Conservation (phyloP, 129 eudicot genomes). For the Artemisia annua region DNA sequence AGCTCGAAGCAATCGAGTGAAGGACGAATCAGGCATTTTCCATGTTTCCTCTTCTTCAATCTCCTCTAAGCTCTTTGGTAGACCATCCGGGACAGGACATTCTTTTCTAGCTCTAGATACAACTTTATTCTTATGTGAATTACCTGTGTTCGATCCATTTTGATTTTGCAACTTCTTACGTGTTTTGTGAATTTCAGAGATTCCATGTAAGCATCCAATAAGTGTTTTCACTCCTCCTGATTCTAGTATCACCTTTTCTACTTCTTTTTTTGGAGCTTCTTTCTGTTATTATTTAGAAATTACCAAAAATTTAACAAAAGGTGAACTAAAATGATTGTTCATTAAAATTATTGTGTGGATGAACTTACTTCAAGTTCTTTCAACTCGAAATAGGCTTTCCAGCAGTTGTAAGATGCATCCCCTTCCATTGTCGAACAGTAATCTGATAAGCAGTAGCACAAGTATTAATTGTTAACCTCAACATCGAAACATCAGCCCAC, state of each 20-base stretch:
- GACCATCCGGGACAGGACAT: conserved; percentile 26
- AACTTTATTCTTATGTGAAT: neutral
- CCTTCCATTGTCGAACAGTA: conserved; percentile 30
- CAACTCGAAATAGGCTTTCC: conserved; percentile 30
- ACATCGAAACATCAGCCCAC: neutral
- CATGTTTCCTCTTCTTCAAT: conserved; percentile 30
- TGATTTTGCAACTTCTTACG: neutral
- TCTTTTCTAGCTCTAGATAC: conserved; percentile 19
- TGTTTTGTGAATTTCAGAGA: conserved; percentile 18
- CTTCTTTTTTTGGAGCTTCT: conserved; percentile 25
- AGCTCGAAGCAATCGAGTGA: conserved; percentile 27
- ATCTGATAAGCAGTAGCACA: conserved; percentile 19
- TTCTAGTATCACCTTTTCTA: conserved; percentile 32
- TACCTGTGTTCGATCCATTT: conserved; percentile 2
- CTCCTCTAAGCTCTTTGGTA: conserved; percentile 31
- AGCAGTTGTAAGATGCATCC: conserved; percentile 26
- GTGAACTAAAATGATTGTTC: neutral
- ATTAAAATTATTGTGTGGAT: neutral
- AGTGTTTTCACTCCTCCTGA: conserved; percentile 28
- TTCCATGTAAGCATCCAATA: conserved; percentile 20
- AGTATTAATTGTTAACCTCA: neutral
- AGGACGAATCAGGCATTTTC: conserved; percentile 28
- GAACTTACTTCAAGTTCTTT: conserved; percentile 19
- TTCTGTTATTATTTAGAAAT: conserved; percentile 8
- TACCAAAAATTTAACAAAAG: neutral